Evolutionary conservation across 2,329 filamentous ascomycete genomes (phyloP), one percentile per base, ranked within the genome.

Genomic region (Botrytis fragariae): DNA sequence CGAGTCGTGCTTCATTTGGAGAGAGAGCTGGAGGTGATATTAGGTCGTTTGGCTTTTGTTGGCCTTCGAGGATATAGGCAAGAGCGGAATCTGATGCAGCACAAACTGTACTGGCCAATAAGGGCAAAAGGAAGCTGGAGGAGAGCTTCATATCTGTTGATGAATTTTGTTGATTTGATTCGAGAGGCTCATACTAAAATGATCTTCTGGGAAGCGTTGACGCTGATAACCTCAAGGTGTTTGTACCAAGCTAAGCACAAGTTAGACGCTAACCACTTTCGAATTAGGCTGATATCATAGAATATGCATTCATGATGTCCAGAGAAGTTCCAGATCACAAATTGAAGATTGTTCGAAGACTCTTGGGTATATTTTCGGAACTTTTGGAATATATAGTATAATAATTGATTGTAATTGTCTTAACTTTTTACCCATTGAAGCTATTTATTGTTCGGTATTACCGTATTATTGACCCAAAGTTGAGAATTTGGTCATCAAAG

Each of bases 1-100:
- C 84, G 74, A 90, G 84, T 79, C 87, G 85, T 73, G 86, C 87
- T 72, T 81, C 77, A 61, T 80, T 79, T 71, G 79, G 77, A 29
- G 79, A 89, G 44, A 82, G 83, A 80, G 86, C 84, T 77, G 85
- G 84, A 67, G 87, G 84, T 77, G 89, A 81, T 63, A 83, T 83
- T 62, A 83, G 83, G 69, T 85, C 82, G 64, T 67, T 81, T 75
- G 74, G 80, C 73, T 61, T 79, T 74, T 76, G 77, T 78, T 76
- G 76, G 76, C 74, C 78, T 72, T 79, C 77, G 79, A 80, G 83
- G 73, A 90, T 83, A 81, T 87, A 90, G 76, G 88, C 88, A 76
- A 86, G 84, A 71, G 87, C 87, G n/a, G 65, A 57, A 74, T 77
- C 61, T 9, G 78, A 77, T 68, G 79, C 78, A 35, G 81, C 82